phyloP scores from a whole-genome alignment of 2,329 filamentous ascomycete species.

The Diplodia scrobiculata region DNA sequence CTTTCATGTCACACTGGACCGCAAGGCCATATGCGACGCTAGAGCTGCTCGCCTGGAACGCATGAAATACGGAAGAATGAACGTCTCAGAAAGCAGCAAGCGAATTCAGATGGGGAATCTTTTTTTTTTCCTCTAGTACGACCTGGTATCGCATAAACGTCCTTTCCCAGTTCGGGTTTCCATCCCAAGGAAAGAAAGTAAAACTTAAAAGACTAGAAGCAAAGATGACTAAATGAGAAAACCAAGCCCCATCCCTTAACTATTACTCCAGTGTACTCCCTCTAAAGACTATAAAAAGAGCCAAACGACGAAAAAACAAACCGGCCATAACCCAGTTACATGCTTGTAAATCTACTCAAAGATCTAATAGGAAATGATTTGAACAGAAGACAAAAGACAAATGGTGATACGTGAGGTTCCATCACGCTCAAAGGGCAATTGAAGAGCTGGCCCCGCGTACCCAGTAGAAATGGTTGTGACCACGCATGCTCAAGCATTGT shows the following conservation, averaged over 20 bases:
- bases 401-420: background rate
- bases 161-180: background rate
- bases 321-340: background rate
- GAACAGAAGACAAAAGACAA: background rate
- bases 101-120: background rate
- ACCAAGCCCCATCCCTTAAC: background rate
- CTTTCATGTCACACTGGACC: constrained; percentile 4
- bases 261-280: background rate
- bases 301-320: background rate
- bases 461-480: background rate
- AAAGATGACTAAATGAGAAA: background rate
- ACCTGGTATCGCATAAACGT: background rate
- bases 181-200: background rate
- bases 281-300: background rate
- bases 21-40: background rate
- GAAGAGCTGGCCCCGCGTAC: background rate
- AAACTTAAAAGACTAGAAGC: background rate
- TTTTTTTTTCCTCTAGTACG: constrained; percentile 4
- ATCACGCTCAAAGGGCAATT: background rate
- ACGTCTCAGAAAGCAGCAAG: background rate
- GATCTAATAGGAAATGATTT: background rate
- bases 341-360: background rate
- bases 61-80: constrained; percentile 4
- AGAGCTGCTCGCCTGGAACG: background rate
- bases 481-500: background rate